These are phyloP conservation scores for Phalaenopsis equestris DNA, from an alignment of 106 monocot genomes.

Conservation along the genomic window DNA sequence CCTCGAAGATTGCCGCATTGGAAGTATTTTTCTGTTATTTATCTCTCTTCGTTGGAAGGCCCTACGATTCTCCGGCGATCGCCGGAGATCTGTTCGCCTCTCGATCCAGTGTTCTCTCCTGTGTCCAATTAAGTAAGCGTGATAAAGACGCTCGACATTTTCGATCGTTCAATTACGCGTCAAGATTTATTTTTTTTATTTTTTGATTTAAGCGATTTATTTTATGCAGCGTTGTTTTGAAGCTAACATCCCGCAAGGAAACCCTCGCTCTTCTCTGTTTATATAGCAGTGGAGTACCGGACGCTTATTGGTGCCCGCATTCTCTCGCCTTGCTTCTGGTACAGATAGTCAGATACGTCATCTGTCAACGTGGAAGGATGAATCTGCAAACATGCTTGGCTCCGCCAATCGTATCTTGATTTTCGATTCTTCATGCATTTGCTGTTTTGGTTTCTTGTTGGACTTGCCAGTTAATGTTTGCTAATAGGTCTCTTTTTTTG, in stretches of 20 bases:
- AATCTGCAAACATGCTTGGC: slow-evolving; percentile 39
- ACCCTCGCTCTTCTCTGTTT: slow-evolving; percentile 2
- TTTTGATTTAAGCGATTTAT: background rate
- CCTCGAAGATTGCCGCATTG: background rate
- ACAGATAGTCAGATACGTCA: background rate
- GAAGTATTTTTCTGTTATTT: background rate
- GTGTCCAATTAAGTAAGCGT: background rate
- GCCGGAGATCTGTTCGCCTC: background rate
- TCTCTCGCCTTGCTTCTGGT: background rate
- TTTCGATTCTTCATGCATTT: background rate
- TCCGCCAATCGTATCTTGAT: slow-evolving; percentile 43
- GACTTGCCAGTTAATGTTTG: background rate
- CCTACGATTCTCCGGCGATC: background rate
- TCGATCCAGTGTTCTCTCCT: background rate
- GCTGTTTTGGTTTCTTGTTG: background rate
- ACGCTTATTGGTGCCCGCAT: background rate
- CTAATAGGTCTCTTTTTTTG: background rate
- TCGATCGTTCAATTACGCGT: background rate
- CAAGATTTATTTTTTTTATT: background rate
- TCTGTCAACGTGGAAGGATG: slow-evolving; percentile 2
- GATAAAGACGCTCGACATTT: background rate
- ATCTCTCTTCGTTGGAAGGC: background rate
- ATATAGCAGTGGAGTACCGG: background rate
- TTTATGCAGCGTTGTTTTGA: slow-evolving; percentile 16
- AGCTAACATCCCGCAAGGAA: slow-evolving; percentile 2